Evolutionary conservation across 2,329 filamentous ascomycete species (phyloP).

Genomic region (Pseudogymnoascus sp.): DNA sequence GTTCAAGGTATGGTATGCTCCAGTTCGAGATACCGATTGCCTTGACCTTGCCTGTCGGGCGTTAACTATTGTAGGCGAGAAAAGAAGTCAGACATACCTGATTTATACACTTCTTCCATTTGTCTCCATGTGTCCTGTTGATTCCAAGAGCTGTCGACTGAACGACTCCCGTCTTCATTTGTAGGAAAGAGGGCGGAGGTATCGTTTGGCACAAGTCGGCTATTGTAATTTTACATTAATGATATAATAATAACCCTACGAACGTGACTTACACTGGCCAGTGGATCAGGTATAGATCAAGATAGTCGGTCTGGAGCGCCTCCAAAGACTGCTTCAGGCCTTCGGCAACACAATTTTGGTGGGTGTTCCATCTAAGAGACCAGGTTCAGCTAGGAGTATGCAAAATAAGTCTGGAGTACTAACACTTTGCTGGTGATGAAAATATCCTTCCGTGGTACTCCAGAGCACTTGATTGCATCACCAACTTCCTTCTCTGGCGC

Average conservation of each 20-base stretch:
- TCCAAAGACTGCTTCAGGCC: conserved; percentile 39
- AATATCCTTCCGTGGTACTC: conserved; percentile 32
- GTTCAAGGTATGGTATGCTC: conserved; percentile 23
- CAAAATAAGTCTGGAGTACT: background rate
- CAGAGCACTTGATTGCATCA: conserved; percentile 28
- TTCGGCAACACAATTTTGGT: conserved; percentile 39
- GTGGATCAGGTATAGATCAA: conserved; percentile 40
- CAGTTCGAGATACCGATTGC: conserved; percentile 33
- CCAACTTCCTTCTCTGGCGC: conserved; percentile 32
- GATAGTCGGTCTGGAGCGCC: conserved; percentile 42
- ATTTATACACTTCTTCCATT: conserved; percentile 13
- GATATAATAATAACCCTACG: background rate
- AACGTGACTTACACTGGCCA: conserved; percentile 16
- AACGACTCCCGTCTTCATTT: conserved; percentile 20
- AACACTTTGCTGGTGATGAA: conserved; percentile 44
- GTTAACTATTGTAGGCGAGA: background rate
- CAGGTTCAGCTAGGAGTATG: background rate
- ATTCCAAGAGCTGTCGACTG: conserved; percentile 25
- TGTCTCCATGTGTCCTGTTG: conserved; percentile 25
- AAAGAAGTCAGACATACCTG: conserved; percentile 20
- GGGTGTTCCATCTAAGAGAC: conserved; percentile 41
- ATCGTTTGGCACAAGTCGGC: conserved; percentile 13
- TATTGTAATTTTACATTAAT: background rate
- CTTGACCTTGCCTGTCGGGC: conserved; percentile 20
- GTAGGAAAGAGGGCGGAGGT: conserved; percentile 18